A percentile compares a stretch with the other conserved stretches of the same genome.
These are phyloP conservation scores for Malassezia sympodialis DNA, from an alignment of 1,284 basidiomycete genomes.

Conservation along the genomic window DNA sequence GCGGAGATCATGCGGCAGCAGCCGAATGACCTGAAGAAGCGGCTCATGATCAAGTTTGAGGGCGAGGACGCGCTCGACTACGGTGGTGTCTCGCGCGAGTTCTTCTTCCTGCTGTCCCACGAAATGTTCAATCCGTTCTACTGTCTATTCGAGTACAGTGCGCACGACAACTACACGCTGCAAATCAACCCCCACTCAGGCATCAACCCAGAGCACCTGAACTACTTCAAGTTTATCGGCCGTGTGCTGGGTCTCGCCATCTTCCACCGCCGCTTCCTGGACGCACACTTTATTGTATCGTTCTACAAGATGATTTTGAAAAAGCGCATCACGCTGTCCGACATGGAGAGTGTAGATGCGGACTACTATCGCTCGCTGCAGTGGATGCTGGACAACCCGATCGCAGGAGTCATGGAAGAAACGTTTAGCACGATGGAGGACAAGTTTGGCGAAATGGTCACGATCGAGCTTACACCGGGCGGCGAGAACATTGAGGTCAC, in stretches of 20 bases:
- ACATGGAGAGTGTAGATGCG: conserved; percentile 46
- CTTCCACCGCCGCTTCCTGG: conserved; percentile 95
- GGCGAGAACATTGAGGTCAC: conserved; percentile 79
- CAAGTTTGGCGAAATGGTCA: conserved; percentile 91
- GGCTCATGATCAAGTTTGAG: conserved; percentile 97
- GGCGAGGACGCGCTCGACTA: conserved; percentile 97
- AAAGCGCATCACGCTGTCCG: conserved; percentile 46
- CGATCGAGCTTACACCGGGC: conserved; percentile 78
- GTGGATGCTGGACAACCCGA: conserved; percentile 65
- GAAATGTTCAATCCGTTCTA: conserved; percentile 70
- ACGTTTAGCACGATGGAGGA: conserved; percentile 64
- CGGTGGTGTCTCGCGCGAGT: conserved; percentile 94
- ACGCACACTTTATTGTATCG: conserved; percentile 95
- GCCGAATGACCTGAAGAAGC: conserved; percentile 87
- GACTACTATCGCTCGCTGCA: conserved; percentile 72
- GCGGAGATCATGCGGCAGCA: conserved; percentile 88
- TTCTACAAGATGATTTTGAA: conserved; percentile 88
- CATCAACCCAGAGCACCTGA: conserved; percentile 96
- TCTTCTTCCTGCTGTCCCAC: conserved; percentile 98
- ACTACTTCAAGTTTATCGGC: conserved; percentile 99
- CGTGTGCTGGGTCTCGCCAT: conserved; percentile 86
- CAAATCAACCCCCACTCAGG: conserved; percentile 96
- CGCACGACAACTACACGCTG: conserved; percentile 97
- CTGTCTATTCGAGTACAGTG: conserved; percentile 96
- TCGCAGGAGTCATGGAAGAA: conserved; percentile 46